Conservation (phyloP, 1,284 basidiomycete species). For the Xerocomus amazonicus region DNA sequence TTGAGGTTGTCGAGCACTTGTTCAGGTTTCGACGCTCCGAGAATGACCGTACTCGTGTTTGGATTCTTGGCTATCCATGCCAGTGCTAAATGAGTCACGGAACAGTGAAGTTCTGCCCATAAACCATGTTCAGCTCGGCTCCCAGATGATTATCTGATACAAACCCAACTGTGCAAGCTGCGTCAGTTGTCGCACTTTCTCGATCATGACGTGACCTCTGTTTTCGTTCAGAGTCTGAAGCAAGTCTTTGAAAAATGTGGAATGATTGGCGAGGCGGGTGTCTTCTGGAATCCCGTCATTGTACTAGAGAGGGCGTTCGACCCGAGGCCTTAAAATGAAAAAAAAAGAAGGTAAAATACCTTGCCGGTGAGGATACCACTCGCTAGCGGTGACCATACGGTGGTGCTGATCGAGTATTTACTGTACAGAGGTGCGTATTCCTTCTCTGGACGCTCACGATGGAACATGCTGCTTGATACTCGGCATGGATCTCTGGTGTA, state of each 20-base stretch:
- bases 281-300: slow-evolving; percentile 47
- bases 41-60: slow-evolving; percentile 67
- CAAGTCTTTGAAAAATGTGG: slow-evolving; percentile 42
- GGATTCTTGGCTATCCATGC: slow-evolving; percentile 75
- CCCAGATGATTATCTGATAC: background rate
- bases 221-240: slow-evolving; percentile 36
- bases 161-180: slow-evolving; percentile 43
- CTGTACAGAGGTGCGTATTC: slow-evolving; percentile 49
- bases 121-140: background rate
- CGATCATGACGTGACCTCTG: slow-evolving; percentile 47
- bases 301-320: slow-evolving; percentile 24
- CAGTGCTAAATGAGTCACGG: slow-evolving; percentile 63
- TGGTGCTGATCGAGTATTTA: slow-evolving; percentile 42
- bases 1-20: slow-evolving; percentile 63
- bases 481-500: background rate
- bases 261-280: slow-evolving; percentile 55
- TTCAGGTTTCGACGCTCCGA: slow-evolving; percentile 55
- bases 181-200: slow-evolving; percentile 49
- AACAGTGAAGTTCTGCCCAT: slow-evolving; percentile 48
- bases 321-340: background rate
- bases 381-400: slow-evolving; percentile 61
- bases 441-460: slow-evolving; percentile 54
- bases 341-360: slow-evolving; percentile 13
- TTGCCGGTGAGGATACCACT: slow-evolving; percentile 53
- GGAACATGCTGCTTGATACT: slow-evolving; percentile 35